Percentiles rank a stretch among this genome's conserved stretches.
These are phyloP conservation scores for Hericium alpestre DNA, from an alignment of 768 basidiomycete species.

Conservation along the genomic window DNA sequence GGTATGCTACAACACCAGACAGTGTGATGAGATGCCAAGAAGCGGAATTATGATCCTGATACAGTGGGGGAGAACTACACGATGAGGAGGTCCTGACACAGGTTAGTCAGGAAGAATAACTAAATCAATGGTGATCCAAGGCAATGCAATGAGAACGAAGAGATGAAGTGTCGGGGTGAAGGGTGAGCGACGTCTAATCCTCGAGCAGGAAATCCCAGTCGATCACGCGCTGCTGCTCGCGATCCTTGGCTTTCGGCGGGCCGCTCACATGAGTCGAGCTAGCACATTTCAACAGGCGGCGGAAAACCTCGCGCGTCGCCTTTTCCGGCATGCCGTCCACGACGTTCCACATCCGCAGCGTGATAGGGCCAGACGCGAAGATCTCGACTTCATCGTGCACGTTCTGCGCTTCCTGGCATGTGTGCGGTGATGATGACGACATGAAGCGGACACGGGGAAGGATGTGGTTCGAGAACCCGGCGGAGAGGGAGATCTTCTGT, in stretches of 20 bases:
- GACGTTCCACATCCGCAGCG: conserved; percentile 75
- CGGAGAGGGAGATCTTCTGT: conserved; percentile 38
- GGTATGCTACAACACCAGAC: background rate
- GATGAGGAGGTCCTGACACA: too few species aligned
- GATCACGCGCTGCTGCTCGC: conserved; percentile 35
- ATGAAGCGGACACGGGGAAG: conserved; percentile 22
- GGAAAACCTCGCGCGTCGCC: conserved; percentile 44
- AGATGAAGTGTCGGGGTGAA: background rate
- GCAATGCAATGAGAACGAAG: background rate
- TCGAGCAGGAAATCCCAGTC: conserved; percentile 78
- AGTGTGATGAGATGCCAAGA: conserved; percentile 1
- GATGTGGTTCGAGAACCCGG: conserved; percentile 66
- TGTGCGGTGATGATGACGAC: conserved; percentile 15
- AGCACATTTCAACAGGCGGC: conserved; percentile 36
- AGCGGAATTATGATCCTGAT: background rate
- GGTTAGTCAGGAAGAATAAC: too few species aligned
- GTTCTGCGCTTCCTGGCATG: conserved; percentile 16
- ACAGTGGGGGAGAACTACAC: background rate
- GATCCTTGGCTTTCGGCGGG: background rate
- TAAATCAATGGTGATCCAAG: too few species aligned
- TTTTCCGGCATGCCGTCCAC: conserved; percentile 55
- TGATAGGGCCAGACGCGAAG: conserved; percentile 47
- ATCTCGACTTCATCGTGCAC: conserved; percentile 49
- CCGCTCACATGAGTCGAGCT: conserved; percentile 43
- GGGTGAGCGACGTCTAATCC: conserved; percentile 30